Base-by-base conservation (phyloP, 2,329 filamentous ascomycete genomes). In the Pseudocercospora eumusae region DNA sequence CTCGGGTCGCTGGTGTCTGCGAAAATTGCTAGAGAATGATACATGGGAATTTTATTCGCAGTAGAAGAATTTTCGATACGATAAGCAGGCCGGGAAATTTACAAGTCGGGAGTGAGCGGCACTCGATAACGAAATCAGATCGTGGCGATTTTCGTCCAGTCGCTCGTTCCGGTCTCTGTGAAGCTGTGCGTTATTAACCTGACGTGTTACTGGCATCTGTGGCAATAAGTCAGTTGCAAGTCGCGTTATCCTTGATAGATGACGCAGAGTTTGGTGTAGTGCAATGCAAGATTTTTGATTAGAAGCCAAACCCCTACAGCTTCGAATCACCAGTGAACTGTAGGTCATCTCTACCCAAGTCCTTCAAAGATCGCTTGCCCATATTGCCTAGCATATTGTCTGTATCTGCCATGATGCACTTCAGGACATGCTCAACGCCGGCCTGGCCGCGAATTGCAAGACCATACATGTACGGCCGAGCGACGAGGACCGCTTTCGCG, bases 391-490 rank as follows among this genome's bases (percentile, higher is more conserved):
- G 36, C 57, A 66, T 68, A 18, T 69, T 69, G 50, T 69, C 67
- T 4, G 65, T 69, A 54, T 69, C 67, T 1, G 65, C 67, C 33
- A 69, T 54, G 42, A 69, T 57, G 44, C 65, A 69, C 57, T 64
- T 64, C 50, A 71, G 55, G 0, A 70, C 72, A 57, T 73, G 67
- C 63, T 80, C 80, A 1, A 84, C 86, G 10, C 85, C 85, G 27
- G 80, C 75, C 66, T 83, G 80, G 1, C 86, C 85, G 3, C 77
- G 80, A n/a, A 86, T 79, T 0, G 80, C 81, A 15, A 88, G 73
- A 0, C 84, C 85, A 67, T 86, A 88, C 18, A 87, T 81, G 13
- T 81, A 83, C 5, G 85, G 84, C 61, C 85, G 74, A 1, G 83
- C 84, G 7, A 88, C 77, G 15, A 86, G 73, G 1, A 87, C 83